Conservation (phyloP, 2,329 filamentous ascomycete genomes). For the Alternaria sp. region DNA sequence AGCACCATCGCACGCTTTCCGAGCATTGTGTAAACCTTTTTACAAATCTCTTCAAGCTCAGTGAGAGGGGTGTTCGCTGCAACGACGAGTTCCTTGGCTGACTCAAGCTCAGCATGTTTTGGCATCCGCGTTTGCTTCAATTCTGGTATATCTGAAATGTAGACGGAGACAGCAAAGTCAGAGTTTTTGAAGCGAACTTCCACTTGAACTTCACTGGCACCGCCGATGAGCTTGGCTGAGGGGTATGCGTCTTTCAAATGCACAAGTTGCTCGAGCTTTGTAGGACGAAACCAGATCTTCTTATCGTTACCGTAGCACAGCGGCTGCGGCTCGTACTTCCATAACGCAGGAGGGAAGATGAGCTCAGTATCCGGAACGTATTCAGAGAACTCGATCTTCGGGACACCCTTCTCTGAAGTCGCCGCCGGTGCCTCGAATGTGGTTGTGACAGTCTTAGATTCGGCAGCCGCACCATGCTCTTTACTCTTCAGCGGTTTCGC, state of each 20-base stretch:
- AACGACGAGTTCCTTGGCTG: conserved; percentile 66
- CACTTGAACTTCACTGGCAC: conserved; percentile 95
- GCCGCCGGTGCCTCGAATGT: conserved; percentile 48
- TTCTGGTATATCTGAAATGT: conserved; percentile 88
- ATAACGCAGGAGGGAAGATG: conserved; percentile 86
- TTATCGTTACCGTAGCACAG: conserved; percentile 90
- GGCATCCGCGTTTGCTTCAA: conserved; percentile 67
- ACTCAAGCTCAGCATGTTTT: conserved; percentile 33
- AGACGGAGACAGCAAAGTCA: conserved; percentile 87
- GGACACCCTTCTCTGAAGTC: conserved; percentile 58
- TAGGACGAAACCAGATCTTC: conserved; percentile 90
- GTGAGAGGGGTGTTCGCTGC: conserved; percentile 91
- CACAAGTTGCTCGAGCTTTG: conserved; percentile 81
- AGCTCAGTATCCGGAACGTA: conserved; percentile 90
- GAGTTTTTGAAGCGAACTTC: conserved; percentile 97
- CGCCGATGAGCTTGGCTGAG: conserved; percentile 90
- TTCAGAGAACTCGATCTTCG: conserved; percentile 80
- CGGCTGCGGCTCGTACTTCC: conserved; percentile 78
- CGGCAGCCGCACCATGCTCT: conserved; percentile 26
- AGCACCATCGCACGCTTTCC: conserved; percentile 46
- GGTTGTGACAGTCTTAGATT: conserved; percentile 60
- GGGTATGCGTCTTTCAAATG: conserved; percentile 87
- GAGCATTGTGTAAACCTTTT: conserved; percentile 67
- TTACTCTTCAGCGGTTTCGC: conserved; percentile 47
- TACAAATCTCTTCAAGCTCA: conserved; percentile 83